A percentile compares a stretch with the other conserved stretches of the same genome.
Conservation (phyloP, 2,329 filamentous ascomycete genomes). For the Trichoderma hamatum region DNA sequence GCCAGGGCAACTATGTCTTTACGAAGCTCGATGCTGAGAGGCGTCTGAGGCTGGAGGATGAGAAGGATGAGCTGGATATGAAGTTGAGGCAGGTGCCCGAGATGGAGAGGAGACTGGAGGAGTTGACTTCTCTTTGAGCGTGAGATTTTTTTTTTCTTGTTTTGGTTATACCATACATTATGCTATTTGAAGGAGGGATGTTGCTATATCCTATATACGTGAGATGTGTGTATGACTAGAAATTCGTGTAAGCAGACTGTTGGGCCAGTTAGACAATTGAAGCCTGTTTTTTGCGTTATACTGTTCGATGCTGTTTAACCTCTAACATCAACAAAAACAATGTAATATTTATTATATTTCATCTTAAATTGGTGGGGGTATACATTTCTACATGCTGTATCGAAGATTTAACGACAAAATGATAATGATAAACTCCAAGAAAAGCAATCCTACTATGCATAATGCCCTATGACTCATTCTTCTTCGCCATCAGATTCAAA, state of each 20-base stretch:
- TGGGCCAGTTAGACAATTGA: neutral
- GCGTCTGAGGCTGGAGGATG: conserved; percentile 85
- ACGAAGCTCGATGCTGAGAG: conserved; percentile 86
- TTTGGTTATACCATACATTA: neutral
- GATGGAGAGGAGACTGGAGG: conserved; percentile 79
- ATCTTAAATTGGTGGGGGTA: neutral
- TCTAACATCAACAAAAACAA: neutral
- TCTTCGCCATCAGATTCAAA: neutral
- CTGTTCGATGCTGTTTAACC: too few species aligned
- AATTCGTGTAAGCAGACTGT: neutral
- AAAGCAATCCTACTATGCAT: neutral
- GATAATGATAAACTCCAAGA: neutral
- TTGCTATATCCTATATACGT: conserved; percentile 7
- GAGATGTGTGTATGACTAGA: conserved; percentile 16
- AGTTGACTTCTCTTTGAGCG: conserved; percentile 59
- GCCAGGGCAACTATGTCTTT: conserved; percentile 89
- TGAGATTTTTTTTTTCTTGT: neutral
- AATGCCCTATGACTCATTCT: neutral
- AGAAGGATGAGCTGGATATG: conserved; percentile 91
- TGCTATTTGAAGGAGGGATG: neutral
- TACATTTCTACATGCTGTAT: neutral
- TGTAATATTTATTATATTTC: neutral
- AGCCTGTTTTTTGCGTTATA: neutral
- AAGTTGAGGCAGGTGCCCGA: conserved; percentile 84
- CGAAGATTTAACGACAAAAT: neutral